Conservation (phyloP, 176 grass and related monocot genomes). For the Juncus effusus region DNA sequence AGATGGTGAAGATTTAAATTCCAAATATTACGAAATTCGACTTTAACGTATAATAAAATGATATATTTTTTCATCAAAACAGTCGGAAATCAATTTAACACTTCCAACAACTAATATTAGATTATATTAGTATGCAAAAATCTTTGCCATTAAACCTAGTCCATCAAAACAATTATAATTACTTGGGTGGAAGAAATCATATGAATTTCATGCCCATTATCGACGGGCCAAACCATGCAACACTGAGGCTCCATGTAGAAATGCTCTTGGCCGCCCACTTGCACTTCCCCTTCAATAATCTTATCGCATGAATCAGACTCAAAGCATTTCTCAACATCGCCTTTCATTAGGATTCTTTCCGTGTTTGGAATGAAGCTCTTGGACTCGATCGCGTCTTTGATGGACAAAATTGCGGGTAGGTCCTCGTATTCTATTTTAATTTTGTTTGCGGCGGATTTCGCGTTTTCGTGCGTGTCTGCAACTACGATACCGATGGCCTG, state of each 20-base stretch:
- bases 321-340: conserved; percentile 76
- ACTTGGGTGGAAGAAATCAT: conserved; percentile 98
- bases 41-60: too few species aligned
- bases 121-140: too few species aligned
- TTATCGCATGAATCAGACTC: conserved; percentile 48
- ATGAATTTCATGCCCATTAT: conserved; percentile 97
- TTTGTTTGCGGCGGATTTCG: conserved; percentile 77
- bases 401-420: conserved; percentile 77
- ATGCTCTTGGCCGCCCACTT: conserved; percentile 87
- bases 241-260: conserved; percentile 94
- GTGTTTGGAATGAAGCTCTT: conserved; percentile 83
- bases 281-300: conserved; percentile 71
- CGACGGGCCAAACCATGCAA: conserved; percentile 80
- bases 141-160: too few species aligned
- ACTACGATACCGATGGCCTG: conserved; percentile 93
- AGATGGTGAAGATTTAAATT: too few species aligned
- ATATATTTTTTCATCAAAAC: too few species aligned
- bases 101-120: too few species aligned
- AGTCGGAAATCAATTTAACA: too few species aligned
- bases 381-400: conserved; percentile 62
- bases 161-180: conserved; percentile 11
- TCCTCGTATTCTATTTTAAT: conserved; percentile 72
- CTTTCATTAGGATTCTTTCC: conserved; percentile 57
- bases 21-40: too few species aligned
- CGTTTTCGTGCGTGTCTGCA: conserved; percentile 95